These are phyloP conservation scores for Carallia brachiata DNA, from an alignment of 345 rosid species.

Conservation along the genomic window DNA sequence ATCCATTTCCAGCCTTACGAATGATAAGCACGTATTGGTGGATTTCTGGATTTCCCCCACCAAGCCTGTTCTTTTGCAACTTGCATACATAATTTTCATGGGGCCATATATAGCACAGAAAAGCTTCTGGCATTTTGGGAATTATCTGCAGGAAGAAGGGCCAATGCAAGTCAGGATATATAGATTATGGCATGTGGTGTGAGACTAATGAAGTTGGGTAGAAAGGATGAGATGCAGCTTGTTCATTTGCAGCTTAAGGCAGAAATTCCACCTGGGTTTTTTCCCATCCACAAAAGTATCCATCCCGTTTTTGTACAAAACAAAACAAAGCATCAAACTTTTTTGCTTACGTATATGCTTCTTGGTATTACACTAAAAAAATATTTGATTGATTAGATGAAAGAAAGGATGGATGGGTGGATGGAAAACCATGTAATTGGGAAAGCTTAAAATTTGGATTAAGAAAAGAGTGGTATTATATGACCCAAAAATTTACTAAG, in stretches of 20 bases:
- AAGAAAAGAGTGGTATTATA: too few species aligned
- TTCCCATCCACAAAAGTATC: conserved; percentile 39
- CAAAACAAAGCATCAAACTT: not conserved
- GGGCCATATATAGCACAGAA: not conserved
- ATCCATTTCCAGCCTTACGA: conserved; percentile 31
- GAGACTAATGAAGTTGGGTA: conserved; percentile 14
- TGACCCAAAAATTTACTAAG: too few species aligned
- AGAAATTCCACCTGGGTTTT: conserved; percentile 23
- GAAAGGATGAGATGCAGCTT: conserved; percentile 31
- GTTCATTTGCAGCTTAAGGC: conserved; percentile 28
- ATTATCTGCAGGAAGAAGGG: conserved; percentile 9
- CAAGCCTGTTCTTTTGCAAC: conserved; percentile 4
- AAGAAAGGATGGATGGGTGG: not conserved
- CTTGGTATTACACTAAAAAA: not conserved
- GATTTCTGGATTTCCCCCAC: conserved; percentile 28
- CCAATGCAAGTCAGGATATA: conserved; percentile 6
- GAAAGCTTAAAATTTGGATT: too few species aligned
- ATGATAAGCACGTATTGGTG: not conserved
- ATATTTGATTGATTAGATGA: not conserved
- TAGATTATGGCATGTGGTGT: conserved; percentile 34
- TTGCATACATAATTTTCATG: not conserved
- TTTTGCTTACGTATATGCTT: too few species aligned
- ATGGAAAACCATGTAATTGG: too few species aligned
- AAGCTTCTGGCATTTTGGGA: conserved; percentile 25
- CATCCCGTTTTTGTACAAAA: conserved; percentile 11